These are phyloP conservation scores for Karstenula rhodostoma DNA, from an alignment of 2,329 filamentous ascomycete genomes.

Conservation along the genomic window DNA sequence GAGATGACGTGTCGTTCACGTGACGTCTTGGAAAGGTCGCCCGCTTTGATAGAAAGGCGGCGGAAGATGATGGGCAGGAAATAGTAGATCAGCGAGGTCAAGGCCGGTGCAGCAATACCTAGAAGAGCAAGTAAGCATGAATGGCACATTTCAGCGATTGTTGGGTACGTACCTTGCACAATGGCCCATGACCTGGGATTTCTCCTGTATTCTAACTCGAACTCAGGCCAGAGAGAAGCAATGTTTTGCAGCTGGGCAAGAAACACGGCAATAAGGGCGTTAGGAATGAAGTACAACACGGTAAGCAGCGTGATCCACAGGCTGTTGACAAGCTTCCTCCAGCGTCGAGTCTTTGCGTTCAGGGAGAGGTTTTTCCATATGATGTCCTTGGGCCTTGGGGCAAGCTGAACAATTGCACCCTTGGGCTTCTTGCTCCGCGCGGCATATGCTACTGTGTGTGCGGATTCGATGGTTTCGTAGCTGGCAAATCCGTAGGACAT, in stretches of 20 bases:
- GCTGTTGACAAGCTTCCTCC: slow-evolving; percentile 79
- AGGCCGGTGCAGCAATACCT: slow-evolving; percentile 82
- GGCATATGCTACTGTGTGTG: slow-evolving; percentile 85
- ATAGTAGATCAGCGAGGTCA: slow-evolving; percentile 88
- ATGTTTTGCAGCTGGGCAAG: slow-evolving; percentile 85
- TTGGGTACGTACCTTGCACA: slow-evolving; percentile 67
- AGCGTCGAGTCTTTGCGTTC: slow-evolving; percentile 70
- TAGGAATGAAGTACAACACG: slow-evolving; percentile 86
- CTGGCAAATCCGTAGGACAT: slow-evolving; percentile 95
- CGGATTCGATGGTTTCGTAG: slow-evolving; percentile 86
- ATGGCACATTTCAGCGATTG: not conserved
- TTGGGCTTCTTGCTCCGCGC: slow-evolving; percentile 82
- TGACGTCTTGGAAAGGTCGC: slow-evolving; percentile 90
- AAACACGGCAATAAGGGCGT: slow-evolving; percentile 94
- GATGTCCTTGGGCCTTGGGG: slow-evolving; percentile 87
- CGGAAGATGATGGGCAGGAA: slow-evolving; percentile 91
- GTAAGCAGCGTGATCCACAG: slow-evolving; percentile 86
- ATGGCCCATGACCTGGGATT: slow-evolving; percentile 80
- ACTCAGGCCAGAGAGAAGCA: slow-evolving; percentile 79
- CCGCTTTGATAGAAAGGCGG: slow-evolving; percentile 80
- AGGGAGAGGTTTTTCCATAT: slow-evolving; percentile 95
- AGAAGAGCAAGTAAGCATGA: not conserved
- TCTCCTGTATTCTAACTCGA: slow-evolving; percentile 68
- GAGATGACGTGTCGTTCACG: slow-evolving; percentile 89
- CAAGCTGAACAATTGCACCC: slow-evolving; percentile 78